Evolutionary conservation across 805 yeast genomes (phyloP), one percentile per base, ranked within the genome.

Genomic region (Cyberlindnera suaveolens): DNA sequence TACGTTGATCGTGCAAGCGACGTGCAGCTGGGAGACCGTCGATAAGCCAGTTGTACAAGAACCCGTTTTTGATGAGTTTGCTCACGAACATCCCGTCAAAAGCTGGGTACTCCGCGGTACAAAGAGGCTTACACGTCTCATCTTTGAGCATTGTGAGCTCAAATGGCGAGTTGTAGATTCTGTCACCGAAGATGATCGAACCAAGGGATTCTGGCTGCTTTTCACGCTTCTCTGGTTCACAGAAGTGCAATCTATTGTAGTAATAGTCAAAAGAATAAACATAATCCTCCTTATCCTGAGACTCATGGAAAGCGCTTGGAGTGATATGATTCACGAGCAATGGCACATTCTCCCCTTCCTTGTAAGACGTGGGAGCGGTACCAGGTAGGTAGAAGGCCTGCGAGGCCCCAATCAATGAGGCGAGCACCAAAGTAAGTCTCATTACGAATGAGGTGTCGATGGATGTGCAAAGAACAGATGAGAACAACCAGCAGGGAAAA

Each of bases 1-100:
- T 81, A 54, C 77, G 74, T 42, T 61, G 60, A 55, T 85, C 91
- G 38, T 63, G 58, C 20, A 79, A 66, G 40, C 64, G 59, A 56
- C 76, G 79, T 4, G 96, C 96, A 6, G 89, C 95, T 10, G 99
- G 99, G 53, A 93, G 76, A 2, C 97, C 97, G 62, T 93, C 99
- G 44, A 93, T 68, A 41, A 90, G 71, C 98, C 98, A 91, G 62
- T 91, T 91, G 64, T 87, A 86, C 58, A 74, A 77, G 63, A 86
- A 93, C 3, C 89, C 90, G 38, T 90, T 87, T 51, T 80, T 73
- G 52, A 93, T 85, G 56, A 85, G 77, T 55, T 85, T 74, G 59
- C 82, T 82, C 39, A 90, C 85, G 58, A 91, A 90, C 5, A 72
- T 71, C 4, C 86, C 74, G 58, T 88, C 96, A 1, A 76, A 62